Evolutionary conservation across 257 asterid genomes (phyloP), one percentile per base, ranked within the genome.

Genomic region (Orobanche coerulescens): DNA sequence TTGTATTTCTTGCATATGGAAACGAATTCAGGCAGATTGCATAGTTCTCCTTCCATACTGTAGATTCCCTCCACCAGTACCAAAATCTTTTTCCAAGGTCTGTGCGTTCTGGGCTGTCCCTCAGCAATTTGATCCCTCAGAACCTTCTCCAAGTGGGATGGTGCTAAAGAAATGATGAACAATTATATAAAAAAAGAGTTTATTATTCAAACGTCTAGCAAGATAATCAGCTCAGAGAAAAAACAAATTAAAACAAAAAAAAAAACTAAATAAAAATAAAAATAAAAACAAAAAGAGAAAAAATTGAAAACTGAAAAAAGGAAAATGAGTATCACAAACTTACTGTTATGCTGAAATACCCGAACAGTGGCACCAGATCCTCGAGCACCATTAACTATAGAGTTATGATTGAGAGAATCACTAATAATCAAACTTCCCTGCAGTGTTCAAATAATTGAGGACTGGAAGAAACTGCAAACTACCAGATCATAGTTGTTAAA

Each of bases 31-130:
- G 99, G 99, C 68, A 93, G 96, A 66, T 89, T 73, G 81, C 99
- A 93, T 44, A 93, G 82, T 70, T 93, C 99, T 58, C 99, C 99
- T 69, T 93, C 99, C 99, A 93, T 93, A 74, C 99, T 89, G 79
- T 93, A 93, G 70, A 93, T 93, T 49, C 99, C 99, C 79, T 93
- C 99, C 85, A 93, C 99, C 73, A 93, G 80, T 51, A 93, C 96
- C 58, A 93, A 76, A 54, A 93, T 89, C 82, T 93, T 89, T 66
- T 89, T 89, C 99, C 99, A 93, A 26, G 99, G 97, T 70, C 97
- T 81, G 73, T 89, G 96, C 26, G 96, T 93, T 74, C 99, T 81
- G 19, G 99, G 97, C 75, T 84, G 97, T 46, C 99, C 99, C 20
- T 86, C 96, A 54, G 95, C 92, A 64, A 93, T 89, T 65, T 86